Percentiles rank a stretch among this genome's conserved stretches.
phyloP scores from a whole-genome alignment of 176 grass and related monocot species.

The Avena sativa region DNA sequence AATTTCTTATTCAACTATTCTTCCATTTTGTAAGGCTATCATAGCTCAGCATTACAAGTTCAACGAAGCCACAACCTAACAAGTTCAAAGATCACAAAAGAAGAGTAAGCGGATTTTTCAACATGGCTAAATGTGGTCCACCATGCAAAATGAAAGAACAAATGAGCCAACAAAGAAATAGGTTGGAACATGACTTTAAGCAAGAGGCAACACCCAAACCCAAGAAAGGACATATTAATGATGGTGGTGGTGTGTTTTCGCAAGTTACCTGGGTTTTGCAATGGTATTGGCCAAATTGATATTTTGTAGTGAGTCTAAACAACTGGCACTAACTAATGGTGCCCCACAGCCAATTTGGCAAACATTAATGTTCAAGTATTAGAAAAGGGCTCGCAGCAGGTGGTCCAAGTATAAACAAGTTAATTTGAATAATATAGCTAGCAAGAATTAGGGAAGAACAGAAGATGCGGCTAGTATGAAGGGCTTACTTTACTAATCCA shows the following conservation, averaged over 20 bases:
- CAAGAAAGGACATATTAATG: not conserved
- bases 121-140: not conserved
- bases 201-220: not conserved
- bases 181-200: not conserved
- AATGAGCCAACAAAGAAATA: conserved; percentile 21
- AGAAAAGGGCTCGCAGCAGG: conserved; percentile 11
- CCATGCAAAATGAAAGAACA: not conserved
- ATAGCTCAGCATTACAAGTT: conserved; percentile 5
- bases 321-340: not conserved
- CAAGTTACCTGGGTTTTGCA: not conserved
- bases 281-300: not conserved
- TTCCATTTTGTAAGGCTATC: conserved; percentile 6
- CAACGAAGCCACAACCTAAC: not conserved
- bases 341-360: not conserved
- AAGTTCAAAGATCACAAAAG: conserved; percentile 14
- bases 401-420: conserved; percentile 10
- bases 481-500: conserved; percentile 73
- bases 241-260: not conserved
- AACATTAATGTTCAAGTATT: conserved; percentile 12
- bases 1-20: not conserved
- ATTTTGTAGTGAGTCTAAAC: not conserved
- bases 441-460: conserved; percentile 12
- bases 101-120: not conserved
- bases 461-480: conserved; percentile 28
- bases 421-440: conserved; percentile 33